These are phyloP conservation scores for Peronospora belbahrii DNA, from an alignment of 352 stramenopile species.

Conservation along the genomic window DNA sequence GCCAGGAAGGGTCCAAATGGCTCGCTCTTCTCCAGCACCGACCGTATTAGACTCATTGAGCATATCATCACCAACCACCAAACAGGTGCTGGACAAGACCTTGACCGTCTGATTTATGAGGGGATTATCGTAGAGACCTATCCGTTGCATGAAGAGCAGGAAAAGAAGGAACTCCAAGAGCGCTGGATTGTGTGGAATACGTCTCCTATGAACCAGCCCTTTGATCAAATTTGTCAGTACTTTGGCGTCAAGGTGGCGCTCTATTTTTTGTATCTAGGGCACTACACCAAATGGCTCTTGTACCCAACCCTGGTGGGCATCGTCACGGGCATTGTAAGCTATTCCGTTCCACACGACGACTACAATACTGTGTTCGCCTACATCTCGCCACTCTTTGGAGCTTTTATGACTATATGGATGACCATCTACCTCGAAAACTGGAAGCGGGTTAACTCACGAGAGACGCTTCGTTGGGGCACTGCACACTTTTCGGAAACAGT, in stretches of 20 bases:
- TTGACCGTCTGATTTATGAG: conserved; percentile 73
- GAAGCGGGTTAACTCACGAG: conserved; percentile 75
- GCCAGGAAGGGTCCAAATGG: conserved; percentile 44
- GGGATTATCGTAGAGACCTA: conserved; percentile 70
- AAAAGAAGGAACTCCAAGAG: conserved; percentile 49
- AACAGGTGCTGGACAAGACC: conserved; percentile 53
- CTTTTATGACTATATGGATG: conserved; percentile 88
- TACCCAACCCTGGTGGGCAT: conserved; percentile 88
- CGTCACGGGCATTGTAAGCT: conserved; percentile 79
- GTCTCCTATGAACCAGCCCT: conserved; percentile 69
- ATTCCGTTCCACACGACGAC: conserved; percentile 32
- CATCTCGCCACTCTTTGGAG: conserved; percentile 64
- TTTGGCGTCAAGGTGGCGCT: conserved; percentile 91
- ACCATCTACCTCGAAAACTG: conserved; percentile 87
- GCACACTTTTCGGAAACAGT: conserved; percentile 59
- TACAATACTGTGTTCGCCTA: conserved; percentile 67
- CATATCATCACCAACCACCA: conserved; percentile 75
- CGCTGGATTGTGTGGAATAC: conserved; percentile 67
- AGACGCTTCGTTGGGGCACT: conserved; percentile 83
- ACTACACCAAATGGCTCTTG: conserved; percentile 94
- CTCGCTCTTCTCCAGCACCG: conserved; percentile 68
- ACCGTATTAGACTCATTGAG: conserved; percentile 76
- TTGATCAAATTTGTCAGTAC: conserved; percentile 77
- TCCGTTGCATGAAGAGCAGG: conserved; percentile 64
- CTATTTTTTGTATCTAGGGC: conserved; percentile 96